Base-by-base conservation (phyloP, 345 rosid genomes). In the Rhodamnia argentea region DNA sequence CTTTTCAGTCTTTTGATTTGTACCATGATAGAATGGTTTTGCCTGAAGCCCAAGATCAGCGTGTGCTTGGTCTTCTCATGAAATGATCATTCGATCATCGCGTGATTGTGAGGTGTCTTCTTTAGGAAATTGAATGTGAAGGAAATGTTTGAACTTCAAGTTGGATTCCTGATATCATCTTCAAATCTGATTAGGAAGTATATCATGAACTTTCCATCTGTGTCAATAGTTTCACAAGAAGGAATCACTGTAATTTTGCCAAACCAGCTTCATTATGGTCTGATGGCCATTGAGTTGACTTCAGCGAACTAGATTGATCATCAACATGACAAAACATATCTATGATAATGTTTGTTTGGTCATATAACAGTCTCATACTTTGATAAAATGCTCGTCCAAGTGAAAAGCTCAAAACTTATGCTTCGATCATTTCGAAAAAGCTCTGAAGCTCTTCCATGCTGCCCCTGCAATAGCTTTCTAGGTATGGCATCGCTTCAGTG, bases 391-490 rank as follows among this genome's bases (percentile, higher is more conserved):
- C 1, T 26, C 13, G 56, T 54, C 13, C 84, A 52, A 51, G 24
- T 51, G 56, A 12, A 82, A 82, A 52, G 84, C 57, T 86, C 87
- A 55, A 15, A 29, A 82, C 58, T 88, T 83, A 53, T 70, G 84
- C 86, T 89, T 86, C 86, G 86, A 88, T 88, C 88, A 82, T 87
- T 70, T 83, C 58, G 88, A 89, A 90, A 91, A 89, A 86, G 76
- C 81, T 81, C 50, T 29, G 75, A 29, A 62, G 29, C 42, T 89
- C 87, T 88, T 86, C 85, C 52, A 29, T 86, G 87, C 88, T 86
- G 89, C 86, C 58, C 62, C 85, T 84, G 83, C 76, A 86, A 62
- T 27, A 88, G 88, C 91, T 84, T 89, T 86, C 56, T 50, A 52
- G 53, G 32, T 13, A 82, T 23, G 51, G 23, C 16, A 24, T 47